Percentiles rank a stretch among this genome's conserved stretches.
Conservation (phyloP, 2,329 filamentous ascomycete genomes). For the Zymoseptoria ardabiliae region DNA sequence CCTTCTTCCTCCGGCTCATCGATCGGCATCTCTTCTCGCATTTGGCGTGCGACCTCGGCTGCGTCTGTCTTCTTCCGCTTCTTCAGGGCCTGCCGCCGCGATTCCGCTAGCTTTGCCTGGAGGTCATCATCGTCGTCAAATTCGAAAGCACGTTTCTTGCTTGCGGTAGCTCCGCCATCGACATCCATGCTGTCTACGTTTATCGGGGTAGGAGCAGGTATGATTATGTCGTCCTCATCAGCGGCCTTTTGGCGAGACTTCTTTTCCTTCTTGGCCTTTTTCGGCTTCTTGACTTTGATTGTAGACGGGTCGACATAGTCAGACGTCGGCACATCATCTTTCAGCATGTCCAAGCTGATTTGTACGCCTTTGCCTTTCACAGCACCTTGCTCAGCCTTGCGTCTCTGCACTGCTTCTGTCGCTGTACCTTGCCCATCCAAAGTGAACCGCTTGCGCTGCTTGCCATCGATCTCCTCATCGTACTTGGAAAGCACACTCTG, state of each 20-base stretch:
- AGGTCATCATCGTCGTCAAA: slow-evolving; percentile 82
- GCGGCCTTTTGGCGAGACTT: slow-evolving; percentile 58
- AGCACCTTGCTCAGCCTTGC: slow-evolving; percentile 38
- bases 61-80: slow-evolving; percentile 82
- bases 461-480: slow-evolving; percentile 88
- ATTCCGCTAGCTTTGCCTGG: slow-evolving; percentile 75
- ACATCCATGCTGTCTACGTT: slow-evolving; percentile 64
- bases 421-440: slow-evolving; percentile 69
- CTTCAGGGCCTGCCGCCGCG: slow-evolving; percentile 76
- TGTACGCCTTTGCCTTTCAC: slow-evolving; percentile 59
- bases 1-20: slow-evolving; percentile 49
- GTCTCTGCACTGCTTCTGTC: slow-evolving; percentile 48
- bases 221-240: slow-evolving; percentile 50
- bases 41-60: slow-evolving; percentile 76
- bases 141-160: slow-evolving; percentile 57
- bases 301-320: slow-evolving; percentile 85
- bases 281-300: slow-evolving; percentile 89
- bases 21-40: slow-evolving; percentile 61
- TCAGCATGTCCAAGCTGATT: slow-evolving; percentile 66
- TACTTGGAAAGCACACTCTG: slow-evolving; percentile 77
- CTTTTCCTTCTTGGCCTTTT: slow-evolving; percentile 71
- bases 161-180: slow-evolving; percentile 42
- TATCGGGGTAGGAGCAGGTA: slow-evolving; percentile 28
- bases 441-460: slow-evolving; percentile 80
- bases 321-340: slow-evolving; percentile 61